A percentile compares a stretch with the other conserved stretches of the same genome.
Evolutionary conservation across 495 filamentous ascomycete species (phyloP).

Genomic region (Aspergillus diversus): DNA sequence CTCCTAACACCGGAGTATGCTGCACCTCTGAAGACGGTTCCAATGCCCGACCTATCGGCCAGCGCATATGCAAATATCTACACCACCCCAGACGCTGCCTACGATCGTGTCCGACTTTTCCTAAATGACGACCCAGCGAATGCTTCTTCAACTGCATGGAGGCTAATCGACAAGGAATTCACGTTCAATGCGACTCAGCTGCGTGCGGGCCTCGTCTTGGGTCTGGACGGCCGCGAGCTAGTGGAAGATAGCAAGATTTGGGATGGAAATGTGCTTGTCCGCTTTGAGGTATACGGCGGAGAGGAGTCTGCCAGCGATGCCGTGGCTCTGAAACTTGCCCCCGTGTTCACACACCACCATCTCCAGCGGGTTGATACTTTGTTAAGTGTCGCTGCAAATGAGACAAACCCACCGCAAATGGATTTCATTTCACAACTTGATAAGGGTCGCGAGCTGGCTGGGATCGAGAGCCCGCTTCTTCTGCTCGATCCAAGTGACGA

Average conservation of each 20-base stretch:
- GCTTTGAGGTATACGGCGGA: slow-evolving; percentile 12
- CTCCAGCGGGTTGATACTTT: slow-evolving; percentile 14
- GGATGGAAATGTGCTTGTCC: slow-evolving; percentile 11
- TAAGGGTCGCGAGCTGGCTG: not conserved
- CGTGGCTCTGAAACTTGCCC: slow-evolving; percentile 17
- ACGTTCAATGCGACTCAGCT: slow-evolving; percentile 7
- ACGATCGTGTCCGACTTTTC: slow-evolving; percentile 16
- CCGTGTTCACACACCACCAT: slow-evolving; percentile 17
- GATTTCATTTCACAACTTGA: slow-evolving; percentile 10
- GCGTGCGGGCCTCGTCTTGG: not conserved
- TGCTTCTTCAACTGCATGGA: not conserved
- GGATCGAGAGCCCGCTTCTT: slow-evolving; percentile 1
- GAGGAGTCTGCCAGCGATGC: slow-evolving; percentile 23
- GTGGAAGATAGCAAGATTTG: not conserved
- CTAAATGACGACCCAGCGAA: not conserved
- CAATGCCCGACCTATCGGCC: not conserved
- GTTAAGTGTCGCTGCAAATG: not conserved
- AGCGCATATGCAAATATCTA: slow-evolving; percentile 2
- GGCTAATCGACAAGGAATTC: slow-evolving; percentile 7
- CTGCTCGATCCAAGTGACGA: slow-evolving; percentile 7
- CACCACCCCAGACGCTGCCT: slow-evolving; percentile 4
- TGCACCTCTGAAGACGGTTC: slow-evolving; percentile 6
- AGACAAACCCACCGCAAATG: slow-evolving; percentile 1
- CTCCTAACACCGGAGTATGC: slow-evolving; percentile 8
- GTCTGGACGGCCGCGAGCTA: slow-evolving; percentile 14